Conservation (phyloP, 106 monocot genomes). For the Iris macrosiphon region DNA sequence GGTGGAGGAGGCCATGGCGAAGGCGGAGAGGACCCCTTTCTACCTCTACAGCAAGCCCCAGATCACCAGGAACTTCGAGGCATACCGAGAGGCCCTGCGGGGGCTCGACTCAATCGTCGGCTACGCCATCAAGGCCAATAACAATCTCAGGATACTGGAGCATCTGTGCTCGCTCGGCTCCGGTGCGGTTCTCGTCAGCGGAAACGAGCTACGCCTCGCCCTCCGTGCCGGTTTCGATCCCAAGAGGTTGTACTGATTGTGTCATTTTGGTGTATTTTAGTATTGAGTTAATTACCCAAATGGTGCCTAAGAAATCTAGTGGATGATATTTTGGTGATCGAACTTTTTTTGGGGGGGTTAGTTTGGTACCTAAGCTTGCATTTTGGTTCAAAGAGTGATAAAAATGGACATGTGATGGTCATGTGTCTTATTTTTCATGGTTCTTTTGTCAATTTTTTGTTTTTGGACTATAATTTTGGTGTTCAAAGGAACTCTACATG, state of each 20-base stretch:
- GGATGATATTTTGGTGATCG: no score
- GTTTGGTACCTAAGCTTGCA: no score
- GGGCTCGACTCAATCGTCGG: constrained; percentile 70
- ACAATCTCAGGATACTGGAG: constrained; percentile 83
- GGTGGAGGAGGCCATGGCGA: constrained; percentile 59
- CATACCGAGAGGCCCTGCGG: constrained; percentile 70
- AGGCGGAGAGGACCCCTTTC: constrained; percentile 69
- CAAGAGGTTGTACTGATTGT: constrained; percentile 62
- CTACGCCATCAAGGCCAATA: constrained; percentile 96
- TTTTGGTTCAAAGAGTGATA: no score
- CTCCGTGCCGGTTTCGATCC: constrained; percentile 86
- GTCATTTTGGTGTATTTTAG: no score
- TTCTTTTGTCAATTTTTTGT: no score
- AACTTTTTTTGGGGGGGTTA: no score
- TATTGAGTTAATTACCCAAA: no score
- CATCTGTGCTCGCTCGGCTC: constrained; percentile 61
- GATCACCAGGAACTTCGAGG: constrained; percentile 79
- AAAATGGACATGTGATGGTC: no score
- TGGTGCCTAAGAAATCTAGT: no score
- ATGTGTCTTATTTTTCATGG: no score
- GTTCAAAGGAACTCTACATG: no score
- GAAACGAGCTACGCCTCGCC: constrained; percentile 83
- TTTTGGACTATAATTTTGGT: no score
- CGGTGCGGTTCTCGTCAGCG: constrained; percentile 92
- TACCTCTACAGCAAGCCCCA: constrained; percentile 97